Percentiles rank a stretch among this genome's conserved stretches.
These are phyloP conservation scores for Scutellaria minor DNA, from an alignment of 257 asterid genomes.

Conservation along the genomic window DNA sequence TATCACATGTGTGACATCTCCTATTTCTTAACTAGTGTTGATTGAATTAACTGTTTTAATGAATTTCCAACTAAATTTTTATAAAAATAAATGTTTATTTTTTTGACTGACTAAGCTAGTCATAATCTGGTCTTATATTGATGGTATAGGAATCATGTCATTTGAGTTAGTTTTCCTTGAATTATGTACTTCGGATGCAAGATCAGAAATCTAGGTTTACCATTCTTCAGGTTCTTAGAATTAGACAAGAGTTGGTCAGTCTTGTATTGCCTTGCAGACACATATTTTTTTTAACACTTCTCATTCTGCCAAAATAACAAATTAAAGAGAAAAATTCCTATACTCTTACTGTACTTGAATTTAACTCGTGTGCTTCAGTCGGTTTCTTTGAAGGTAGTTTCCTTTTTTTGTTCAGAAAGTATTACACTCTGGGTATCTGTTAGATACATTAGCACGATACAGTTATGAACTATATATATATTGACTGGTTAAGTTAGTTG, in stretches of 20 bases:
- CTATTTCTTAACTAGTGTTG: neutral
- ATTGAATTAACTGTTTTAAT: constrained; percentile 1
- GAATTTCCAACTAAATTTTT: constrained; percentile 8
- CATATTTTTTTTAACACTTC: neutral
- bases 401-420: constrained; percentile 7
- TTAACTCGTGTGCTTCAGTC: constrained; percentile 9
- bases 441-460: neutral
- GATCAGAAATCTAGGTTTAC: neutral
- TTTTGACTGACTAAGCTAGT: constrained; percentile 5
- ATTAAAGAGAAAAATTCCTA: neutral
- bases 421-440: constrained; percentile 14
- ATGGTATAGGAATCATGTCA: neutral
- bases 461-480: constrained; percentile 6
- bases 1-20: neutral
- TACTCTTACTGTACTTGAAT: constrained; percentile 6
- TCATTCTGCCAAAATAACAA: neutral
- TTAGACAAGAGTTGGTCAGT: constrained; percentile 11
- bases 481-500: constrained; percentile 20
- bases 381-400: neutral
- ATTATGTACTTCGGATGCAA: constrained; percentile 5
- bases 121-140: neutral
- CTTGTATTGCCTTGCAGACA: constrained; percentile 6
- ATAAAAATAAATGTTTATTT: neutral
- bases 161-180: neutral
- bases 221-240: constrained; percentile 22